Conservation (phyloP, 2,329 filamentous ascomycete species). For the Coniosporium tulheliwenetii region DNA sequence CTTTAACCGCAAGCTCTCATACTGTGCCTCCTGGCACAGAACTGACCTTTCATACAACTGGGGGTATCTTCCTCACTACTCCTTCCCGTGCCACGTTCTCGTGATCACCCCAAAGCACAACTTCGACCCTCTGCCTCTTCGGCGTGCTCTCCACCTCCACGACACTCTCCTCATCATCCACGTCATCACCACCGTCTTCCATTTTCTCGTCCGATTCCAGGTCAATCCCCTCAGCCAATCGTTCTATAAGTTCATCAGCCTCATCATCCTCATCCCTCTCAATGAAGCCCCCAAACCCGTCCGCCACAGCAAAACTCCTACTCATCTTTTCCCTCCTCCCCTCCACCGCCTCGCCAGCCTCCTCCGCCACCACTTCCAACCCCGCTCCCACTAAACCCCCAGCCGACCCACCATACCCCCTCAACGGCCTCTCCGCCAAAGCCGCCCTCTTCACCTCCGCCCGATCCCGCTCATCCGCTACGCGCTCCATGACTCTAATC, state of each 20-base stretch:
- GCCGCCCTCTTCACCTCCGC: neutral
- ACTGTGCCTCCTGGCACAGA: too few relatives aligned
- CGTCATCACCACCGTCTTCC: neutral
- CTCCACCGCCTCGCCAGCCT: neutral
- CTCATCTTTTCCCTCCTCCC: neutral
- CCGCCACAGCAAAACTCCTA: neutral
- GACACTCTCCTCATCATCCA: constrained; percentile 1
- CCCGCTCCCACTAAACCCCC: neutral
- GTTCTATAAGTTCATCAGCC: constrained; percentile 3
- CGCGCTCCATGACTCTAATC: constrained; percentile 17
- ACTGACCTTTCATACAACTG: too few relatives aligned
- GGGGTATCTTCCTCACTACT: too few relatives aligned
- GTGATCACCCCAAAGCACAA: neutral
- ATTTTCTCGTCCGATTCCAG: neutral
- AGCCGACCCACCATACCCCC: constrained; percentile 1
- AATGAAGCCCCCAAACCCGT: neutral
- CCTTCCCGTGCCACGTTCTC: too few relatives aligned
- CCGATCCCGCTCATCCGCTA: neutral
- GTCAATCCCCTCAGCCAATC: constrained; percentile 1
- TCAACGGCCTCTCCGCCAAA: constrained; percentile 1
- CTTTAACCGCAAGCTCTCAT: too few relatives aligned
- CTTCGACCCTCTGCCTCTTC: neutral
- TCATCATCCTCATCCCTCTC: constrained; percentile 1
- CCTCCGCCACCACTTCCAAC: neutral
- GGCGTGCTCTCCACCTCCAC: constrained; percentile 1